phyloP scores from a whole-genome alignment of 2,329 filamentous ascomycete genomes.

The Neurospora sp. region DNA sequence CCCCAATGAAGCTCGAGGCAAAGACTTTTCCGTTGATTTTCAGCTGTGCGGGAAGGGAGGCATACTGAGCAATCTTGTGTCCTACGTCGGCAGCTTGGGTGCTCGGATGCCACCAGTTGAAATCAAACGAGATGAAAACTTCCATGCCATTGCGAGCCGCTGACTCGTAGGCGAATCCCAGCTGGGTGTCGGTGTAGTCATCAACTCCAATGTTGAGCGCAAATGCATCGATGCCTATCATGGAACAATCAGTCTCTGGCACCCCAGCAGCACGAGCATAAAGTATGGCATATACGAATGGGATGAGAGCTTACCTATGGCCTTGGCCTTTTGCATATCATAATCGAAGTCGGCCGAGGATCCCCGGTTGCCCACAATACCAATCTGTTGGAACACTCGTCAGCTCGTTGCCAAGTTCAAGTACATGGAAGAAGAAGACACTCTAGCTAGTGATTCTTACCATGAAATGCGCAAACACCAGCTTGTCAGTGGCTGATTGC shows the following conservation, averaged over 20 bases:
- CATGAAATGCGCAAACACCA: constrained; percentile 13
- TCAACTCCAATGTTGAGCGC: constrained; percentile 26
- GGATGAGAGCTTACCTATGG: neutral
- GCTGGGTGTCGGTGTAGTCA: constrained; percentile 33
- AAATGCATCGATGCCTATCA: constrained; percentile 21
- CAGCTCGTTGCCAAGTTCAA: neutral
- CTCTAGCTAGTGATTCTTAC: neutral
- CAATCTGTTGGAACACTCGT: constrained; percentile 5
- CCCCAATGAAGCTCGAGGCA: constrained; percentile 42
- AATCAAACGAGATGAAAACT: constrained; percentile 48
- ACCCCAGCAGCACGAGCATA: neutral
- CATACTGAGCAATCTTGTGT: constrained; percentile 35
- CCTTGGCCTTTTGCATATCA: constrained; percentile 6
- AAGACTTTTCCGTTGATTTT: constrained; percentile 38
- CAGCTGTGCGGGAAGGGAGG: constrained; percentile 33
- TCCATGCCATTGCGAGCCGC: constrained; percentile 38
- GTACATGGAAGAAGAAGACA: neutral
- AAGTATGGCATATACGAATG: neutral
- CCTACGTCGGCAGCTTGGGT: constrained; percentile 30
- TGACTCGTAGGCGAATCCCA: constrained; percentile 38
- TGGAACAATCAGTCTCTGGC: neutral
- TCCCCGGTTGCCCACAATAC: constrained; percentile 7
- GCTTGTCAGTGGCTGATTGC: constrained; percentile 1
- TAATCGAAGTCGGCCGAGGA: constrained; percentile 8
- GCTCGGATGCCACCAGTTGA: constrained; percentile 33